Evolutionary conservation across 805 yeast genomes (phyloP).

Genomic region (Saccharomycopsis vini): DNA sequence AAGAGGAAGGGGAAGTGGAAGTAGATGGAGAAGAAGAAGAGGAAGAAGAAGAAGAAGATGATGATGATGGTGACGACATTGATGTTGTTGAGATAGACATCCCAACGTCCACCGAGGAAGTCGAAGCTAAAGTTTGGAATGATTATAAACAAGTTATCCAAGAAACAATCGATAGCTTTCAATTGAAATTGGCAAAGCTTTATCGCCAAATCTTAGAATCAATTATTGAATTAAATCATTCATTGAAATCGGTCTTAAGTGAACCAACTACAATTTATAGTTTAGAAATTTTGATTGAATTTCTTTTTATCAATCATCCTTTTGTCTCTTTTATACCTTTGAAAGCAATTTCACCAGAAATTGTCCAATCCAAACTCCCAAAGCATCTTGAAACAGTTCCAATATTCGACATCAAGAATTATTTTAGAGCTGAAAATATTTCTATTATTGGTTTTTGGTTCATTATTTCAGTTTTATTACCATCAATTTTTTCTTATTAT

Average conservation of each 20-base stretch:
- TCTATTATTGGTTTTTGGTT: constrained; percentile 23
- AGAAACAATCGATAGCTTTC: too few species aligned
- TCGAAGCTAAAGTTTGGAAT: constrained; percentile 1
- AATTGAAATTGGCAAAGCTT: too few species aligned
- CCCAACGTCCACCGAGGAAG: constrained; percentile 1
- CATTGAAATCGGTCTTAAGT: constrained; percentile 8
- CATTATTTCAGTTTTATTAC: constrained; percentile 17
- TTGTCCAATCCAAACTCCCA: too few species aligned
- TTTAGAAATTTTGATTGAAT: constrained; percentile 19
- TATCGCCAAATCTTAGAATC: not conserved
- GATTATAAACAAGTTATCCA: too few species aligned
- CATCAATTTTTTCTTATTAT: constrained; percentile 24
- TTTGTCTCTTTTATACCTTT: constrained; percentile 21
- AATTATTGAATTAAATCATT: constrained; percentile 1
- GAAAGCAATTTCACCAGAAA: constrained; percentile 19
- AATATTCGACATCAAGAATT: constrained; percentile 19
- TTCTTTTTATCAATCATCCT: constrained; percentile 15
- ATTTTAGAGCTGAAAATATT: constrained; percentile 21
- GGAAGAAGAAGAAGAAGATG: constrained; percentile 12
- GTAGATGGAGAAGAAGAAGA: constrained; percentile 14
- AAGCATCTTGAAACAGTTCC: too few species aligned
- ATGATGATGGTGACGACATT: not conserved
- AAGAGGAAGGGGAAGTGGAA: constrained; percentile 5
- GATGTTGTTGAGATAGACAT: constrained; percentile 3
- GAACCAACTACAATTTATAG: constrained; percentile 5